These are phyloP conservation scores for Calonectria pteridis DNA, from an alignment of 2,329 filamentous ascomycete species.

Conservation along the genomic window DNA sequence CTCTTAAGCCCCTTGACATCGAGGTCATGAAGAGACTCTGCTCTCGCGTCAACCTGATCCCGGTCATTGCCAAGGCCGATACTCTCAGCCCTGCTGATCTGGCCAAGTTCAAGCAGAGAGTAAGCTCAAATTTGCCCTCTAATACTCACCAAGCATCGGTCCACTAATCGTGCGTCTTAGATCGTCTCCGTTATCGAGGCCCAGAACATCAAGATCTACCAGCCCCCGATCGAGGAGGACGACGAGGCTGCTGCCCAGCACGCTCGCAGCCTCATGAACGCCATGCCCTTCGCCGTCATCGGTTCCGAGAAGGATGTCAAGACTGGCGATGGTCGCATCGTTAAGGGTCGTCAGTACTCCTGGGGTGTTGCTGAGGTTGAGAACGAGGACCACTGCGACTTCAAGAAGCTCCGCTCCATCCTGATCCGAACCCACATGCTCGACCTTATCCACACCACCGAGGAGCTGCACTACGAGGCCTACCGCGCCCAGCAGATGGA, in stretches of 20 bases:
- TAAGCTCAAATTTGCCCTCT: conserved; percentile 59
- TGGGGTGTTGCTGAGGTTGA: conserved; percentile 99
- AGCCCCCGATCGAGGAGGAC: conserved; percentile 97
- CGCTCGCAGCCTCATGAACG: conserved; percentile 92
- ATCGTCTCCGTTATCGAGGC: conserved; percentile 96
- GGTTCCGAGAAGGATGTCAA: conserved; percentile 99
- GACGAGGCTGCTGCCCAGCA: conserved; percentile 97
- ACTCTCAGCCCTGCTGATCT: conserved; percentile 94
- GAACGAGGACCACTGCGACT: conserved; percentile 99
- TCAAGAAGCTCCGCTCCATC: conserved; percentile 99
- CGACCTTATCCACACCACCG: conserved; percentile 98
- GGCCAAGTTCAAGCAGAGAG: conserved; percentile 93
- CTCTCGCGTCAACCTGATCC: conserved; percentile 97
- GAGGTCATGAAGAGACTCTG: conserved; percentile 99
- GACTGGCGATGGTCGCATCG: conserved; percentile 93
- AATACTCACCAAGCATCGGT: neutral
- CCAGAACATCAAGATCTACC: conserved; percentile 99
- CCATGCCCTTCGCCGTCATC: conserved; percentile 99
- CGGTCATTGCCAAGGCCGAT: conserved; percentile 98
- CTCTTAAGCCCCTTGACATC: conserved; percentile 97
- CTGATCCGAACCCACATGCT: conserved; percentile 99
- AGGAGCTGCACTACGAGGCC: conserved; percentile 99
- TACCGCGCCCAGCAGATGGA: conserved; percentile 99
- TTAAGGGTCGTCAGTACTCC: conserved; percentile 98
- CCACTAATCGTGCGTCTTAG: conserved; percentile 59